Conservation (phyloP, 2,329 filamentous ascomycete genomes). For the Penicillium sp. region DNA sequence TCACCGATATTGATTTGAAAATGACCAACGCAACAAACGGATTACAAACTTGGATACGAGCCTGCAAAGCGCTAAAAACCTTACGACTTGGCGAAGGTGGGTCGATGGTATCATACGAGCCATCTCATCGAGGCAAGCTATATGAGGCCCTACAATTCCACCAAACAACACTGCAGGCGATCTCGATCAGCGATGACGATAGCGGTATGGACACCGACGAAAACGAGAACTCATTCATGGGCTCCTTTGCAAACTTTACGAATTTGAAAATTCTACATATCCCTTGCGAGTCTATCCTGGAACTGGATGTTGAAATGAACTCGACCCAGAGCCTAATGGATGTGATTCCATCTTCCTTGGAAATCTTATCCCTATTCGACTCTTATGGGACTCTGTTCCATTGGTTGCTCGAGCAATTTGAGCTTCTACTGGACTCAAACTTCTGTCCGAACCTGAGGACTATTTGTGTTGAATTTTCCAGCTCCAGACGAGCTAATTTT, state of each 20-base stretch:
- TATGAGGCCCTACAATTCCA: neutral
- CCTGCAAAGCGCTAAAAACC: neutral
- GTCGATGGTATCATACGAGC: neutral
- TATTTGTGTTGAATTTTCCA: neutral
- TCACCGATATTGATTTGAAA: neutral
- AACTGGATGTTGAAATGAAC: neutral
- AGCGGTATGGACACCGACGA: neutral
- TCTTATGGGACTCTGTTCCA: neutral
- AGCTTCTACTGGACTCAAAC: neutral
- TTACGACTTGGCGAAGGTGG: neutral
- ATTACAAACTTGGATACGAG: slow-evolving; percentile 2
- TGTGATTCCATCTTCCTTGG: neutral
- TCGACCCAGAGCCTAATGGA: neutral
- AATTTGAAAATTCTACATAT: neutral
- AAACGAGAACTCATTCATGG: neutral
- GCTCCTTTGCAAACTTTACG: neutral
- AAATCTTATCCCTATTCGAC: neutral
- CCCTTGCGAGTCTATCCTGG: neutral
- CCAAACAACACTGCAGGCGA: neutral
- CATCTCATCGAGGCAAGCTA: neutral
- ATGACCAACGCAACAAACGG: neutral
- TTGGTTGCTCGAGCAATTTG: neutral
- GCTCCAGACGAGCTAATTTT: neutral
- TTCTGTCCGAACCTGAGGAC: neutral
- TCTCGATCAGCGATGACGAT: neutral